phyloP scores from a whole-genome alignment of 176 grass and related monocot species.

The Musa troglodytarum region DNA sequence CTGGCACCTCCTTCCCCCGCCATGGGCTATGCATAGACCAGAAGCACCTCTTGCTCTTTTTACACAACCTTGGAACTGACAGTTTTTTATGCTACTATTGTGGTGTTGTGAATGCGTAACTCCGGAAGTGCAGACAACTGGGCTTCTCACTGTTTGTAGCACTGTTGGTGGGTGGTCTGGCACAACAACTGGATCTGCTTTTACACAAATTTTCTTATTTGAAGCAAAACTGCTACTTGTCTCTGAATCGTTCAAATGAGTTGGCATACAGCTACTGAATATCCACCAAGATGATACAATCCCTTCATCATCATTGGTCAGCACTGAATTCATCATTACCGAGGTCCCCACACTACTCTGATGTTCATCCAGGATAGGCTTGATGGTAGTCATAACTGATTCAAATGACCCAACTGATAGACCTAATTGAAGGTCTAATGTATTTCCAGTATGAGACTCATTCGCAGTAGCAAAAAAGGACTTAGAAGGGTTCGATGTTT shows the following conservation, averaged over 20 bases:
- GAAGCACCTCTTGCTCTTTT: slow-evolving; percentile 90
- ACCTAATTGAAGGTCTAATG: slow-evolving; percentile 70
- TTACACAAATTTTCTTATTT: slow-evolving; percentile 8
- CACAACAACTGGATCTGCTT: slow-evolving; percentile 25
- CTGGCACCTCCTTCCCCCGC: slow-evolving; percentile 72
- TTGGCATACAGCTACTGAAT: slow-evolving; percentile 32
- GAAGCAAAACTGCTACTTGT: slow-evolving; percentile 34
- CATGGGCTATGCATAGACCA: slow-evolving; percentile 89
- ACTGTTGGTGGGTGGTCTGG: slow-evolving; percentile 36
- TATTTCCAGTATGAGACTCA: slow-evolving; percentile 20
- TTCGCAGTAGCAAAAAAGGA: not conserved
- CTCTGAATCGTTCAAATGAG: slow-evolving; percentile 30
- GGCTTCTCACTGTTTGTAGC: slow-evolving; percentile 39
- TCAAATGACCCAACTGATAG: slow-evolving; percentile 54
- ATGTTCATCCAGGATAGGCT: slow-evolving; percentile 18
- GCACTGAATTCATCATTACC: slow-evolving; percentile 6
- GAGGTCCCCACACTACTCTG: slow-evolving; percentile 22
- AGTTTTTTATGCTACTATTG: slow-evolving; percentile 38
- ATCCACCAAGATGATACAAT: slow-evolving; percentile 34
- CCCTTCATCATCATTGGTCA: slow-evolving; percentile 20
- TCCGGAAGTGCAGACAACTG: slow-evolving; percentile 43
- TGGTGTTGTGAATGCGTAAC: slow-evolving; percentile 28
- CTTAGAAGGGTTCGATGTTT: slow-evolving; percentile 28
- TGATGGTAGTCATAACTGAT: slow-evolving; percentile 45
- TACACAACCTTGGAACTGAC: slow-evolving; percentile 68